phyloP scores from a whole-genome alignment of 768 basidiomycete genomes.

The Pleurotus giganteus region DNA sequence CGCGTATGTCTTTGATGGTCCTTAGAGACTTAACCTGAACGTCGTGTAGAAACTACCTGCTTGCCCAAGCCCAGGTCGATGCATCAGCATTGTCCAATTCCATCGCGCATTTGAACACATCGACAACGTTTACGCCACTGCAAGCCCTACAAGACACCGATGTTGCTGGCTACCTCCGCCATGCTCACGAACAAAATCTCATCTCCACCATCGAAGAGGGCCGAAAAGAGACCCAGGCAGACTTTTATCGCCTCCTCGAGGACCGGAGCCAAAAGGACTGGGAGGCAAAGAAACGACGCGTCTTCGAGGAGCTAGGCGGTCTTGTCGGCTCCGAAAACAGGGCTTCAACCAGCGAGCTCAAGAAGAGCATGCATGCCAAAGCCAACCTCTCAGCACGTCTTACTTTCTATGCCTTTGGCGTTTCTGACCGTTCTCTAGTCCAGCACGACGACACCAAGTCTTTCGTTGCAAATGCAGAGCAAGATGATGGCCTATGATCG shows the following conservation, averaged over 20 bases:
- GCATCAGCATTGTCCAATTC: conserved; percentile 82
- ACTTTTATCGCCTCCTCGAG: conserved; percentile 81
- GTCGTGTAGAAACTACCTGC: conserved; percentile 72
- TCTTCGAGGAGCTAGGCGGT: conserved; percentile 87
- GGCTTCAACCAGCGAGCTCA: conserved; percentile 51
- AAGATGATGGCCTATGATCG: conserved; percentile 97
- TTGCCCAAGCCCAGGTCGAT: conserved; percentile 93
- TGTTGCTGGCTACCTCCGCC: conserved; percentile 90
- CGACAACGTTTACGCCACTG: conserved; percentile 83
- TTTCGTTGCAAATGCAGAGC: conserved; percentile 79
- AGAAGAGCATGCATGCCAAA: conserved; percentile 60
- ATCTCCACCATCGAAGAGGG: conserved; percentile 94
- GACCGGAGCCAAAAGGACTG: conserved; percentile 76
- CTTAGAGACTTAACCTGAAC: conserved; percentile 1
- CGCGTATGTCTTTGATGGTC: conserved; percentile 50
- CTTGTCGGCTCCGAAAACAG: conserved; percentile 54
- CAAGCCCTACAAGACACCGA: conserved; percentile 94
- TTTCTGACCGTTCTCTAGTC: conserved; percentile 28
- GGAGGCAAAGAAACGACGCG: conserved; percentile 86
- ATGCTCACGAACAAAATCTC: conserved; percentile 92
- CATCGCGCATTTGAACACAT: conserved; percentile 80
- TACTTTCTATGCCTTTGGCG: not conserved
- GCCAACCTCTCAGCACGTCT: conserved; percentile 47
- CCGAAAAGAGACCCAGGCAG: conserved; percentile 77
- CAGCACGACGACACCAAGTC: conserved; percentile 42